These are phyloP conservation scores for Antrodiella citrinella DNA, from an alignment of 768 basidiomycete genomes.

Conservation along the genomic window DNA sequence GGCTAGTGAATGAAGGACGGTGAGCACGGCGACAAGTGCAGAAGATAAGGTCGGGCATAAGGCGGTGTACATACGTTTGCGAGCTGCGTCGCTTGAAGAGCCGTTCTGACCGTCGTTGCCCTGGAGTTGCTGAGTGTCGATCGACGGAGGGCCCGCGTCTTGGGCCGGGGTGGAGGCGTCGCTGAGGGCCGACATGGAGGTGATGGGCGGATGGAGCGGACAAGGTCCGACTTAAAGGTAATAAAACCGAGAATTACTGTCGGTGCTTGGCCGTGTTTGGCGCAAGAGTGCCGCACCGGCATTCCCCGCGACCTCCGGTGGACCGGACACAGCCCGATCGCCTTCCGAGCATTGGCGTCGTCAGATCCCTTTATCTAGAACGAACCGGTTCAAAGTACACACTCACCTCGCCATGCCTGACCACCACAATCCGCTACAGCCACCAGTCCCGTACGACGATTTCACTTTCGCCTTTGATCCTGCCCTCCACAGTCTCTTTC, in stretches of 20 bases:
- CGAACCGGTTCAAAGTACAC: no score
- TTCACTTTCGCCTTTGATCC: conserved; percentile 71
- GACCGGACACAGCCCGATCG: no score
- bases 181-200: conserved; percentile 70
- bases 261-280: no score
- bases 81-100: conserved; percentile 24
- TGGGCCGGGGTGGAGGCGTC: conserved; percentile 63
- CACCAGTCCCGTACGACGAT: conserved; percentile 55
- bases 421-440: conserved; percentile 28
- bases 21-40: conserved; percentile 13
- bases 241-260: no score
- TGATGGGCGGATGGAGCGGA: no score
- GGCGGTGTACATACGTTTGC: conserved; percentile 49
- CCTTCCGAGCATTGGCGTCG: no score
- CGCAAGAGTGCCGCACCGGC: no score
- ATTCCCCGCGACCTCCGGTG: no score
- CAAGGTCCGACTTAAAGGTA: no score
- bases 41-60: conserved; percentile 4
- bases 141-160: conserved; percentile 49
- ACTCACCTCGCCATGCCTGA: conserved; percentile 4
- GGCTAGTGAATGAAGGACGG: conserved; percentile 37
- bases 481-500: conserved; percentile 44
- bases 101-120: conserved; percentile 28
- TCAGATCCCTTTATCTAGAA: no score
- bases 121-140: conserved; percentile 51